Base-by-base conservation (phyloP, 257 asterid genomes). In the Ophiorrhiza pumila region DNA sequence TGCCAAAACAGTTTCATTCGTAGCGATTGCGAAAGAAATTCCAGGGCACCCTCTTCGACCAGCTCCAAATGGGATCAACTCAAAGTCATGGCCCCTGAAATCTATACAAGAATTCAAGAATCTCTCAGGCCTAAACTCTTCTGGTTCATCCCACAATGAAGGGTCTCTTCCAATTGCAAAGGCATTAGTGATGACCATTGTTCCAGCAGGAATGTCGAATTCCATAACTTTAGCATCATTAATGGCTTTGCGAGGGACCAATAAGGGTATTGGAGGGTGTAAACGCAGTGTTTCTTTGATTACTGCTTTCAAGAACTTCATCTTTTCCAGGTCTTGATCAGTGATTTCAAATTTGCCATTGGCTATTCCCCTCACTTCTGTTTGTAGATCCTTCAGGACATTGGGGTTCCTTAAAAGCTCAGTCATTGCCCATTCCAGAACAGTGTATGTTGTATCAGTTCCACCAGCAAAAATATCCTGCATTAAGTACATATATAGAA, bases 11-110 rank as follows among this genome's bases (percentile, higher is more conserved):
- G n/a, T 73, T 52, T 80, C 75, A 35, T 65, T 56, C 1, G 70
- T 12, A 0, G 75, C 53, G 10, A 41, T 27, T 17, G 74, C 80
- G 56, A 83, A 78, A 22, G 18, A 58, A 1, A 80, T 14, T 29
- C 78, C 72, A 0, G 78, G 86, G n/a, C 86, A 79, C 0, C 61
- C 58, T 22, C 85, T 76, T 7, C 85, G 37, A 4, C 85, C 85
- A 0, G 78, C 27, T 13, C 87, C 83, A 9, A 83, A 83, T 1
- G 87, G 85, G 15, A 74, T 41, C n/a, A 80, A 14, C 57, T 66
- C 46, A 9, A 73, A 78, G 37, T 76, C 61, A 0, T 50, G n/a
- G 0, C 87, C 85, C 41, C 49, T 80, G 47, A 39, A 61, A 29
- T 83, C 80, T 13, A 76, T 46, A 0, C 69, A 52, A 35, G 72